These are phyloP conservation scores for Pseudogymnoascus sp. DNA, from an alignment of 2,329 filamentous ascomycete genomes.

Conservation along the genomic window DNA sequence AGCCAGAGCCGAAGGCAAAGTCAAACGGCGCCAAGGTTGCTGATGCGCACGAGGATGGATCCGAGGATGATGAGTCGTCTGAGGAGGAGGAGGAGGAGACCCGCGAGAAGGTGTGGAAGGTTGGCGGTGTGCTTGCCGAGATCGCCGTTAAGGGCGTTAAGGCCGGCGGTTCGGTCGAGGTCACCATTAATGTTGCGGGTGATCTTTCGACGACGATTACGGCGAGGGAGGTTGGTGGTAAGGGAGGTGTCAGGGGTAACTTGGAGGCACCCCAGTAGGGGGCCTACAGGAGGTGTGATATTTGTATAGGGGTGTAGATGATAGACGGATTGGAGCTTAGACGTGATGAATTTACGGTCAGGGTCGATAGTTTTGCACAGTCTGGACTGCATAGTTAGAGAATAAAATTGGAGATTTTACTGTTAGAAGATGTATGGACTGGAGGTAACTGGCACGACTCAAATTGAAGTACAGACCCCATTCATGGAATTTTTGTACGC, in stretches of 20 bases:
- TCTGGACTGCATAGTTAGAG: constrained; percentile 1
- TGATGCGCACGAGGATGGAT: constrained; percentile 52
- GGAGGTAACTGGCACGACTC: too few species aligned
- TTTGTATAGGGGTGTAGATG: constrained; percentile 5
- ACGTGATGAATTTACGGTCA: constrained; percentile 6
- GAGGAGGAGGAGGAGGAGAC: constrained; percentile 81
- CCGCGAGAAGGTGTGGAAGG: constrained; percentile 87
- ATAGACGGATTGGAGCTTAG: constrained; percentile 5
- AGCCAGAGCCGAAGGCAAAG: constrained; percentile 72
- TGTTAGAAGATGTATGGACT: neutral
- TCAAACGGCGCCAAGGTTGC: constrained; percentile 48
- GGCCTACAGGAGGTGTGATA: neutral
- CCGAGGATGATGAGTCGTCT: constrained; percentile 40
- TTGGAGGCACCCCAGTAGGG: constrained; percentile 21
- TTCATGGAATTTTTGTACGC: too few species aligned
- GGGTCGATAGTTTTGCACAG: constrained; percentile 4
- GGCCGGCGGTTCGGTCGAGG: constrained; percentile 85
- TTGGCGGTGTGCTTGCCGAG: constrained; percentile 74
- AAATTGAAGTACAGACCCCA: too few species aligned
- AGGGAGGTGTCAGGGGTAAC: constrained; percentile 27
- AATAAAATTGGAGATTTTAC: constrained; percentile 2
- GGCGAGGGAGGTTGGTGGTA: constrained; percentile 66
- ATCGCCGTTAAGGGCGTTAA: constrained; percentile 74
- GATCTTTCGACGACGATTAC: constrained; percentile 76
- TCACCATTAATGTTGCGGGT: constrained; percentile 78